Evolutionary conservation across 352 stramenopile species (phyloP).

Genomic region (Pythium plurisporium): DNA sequence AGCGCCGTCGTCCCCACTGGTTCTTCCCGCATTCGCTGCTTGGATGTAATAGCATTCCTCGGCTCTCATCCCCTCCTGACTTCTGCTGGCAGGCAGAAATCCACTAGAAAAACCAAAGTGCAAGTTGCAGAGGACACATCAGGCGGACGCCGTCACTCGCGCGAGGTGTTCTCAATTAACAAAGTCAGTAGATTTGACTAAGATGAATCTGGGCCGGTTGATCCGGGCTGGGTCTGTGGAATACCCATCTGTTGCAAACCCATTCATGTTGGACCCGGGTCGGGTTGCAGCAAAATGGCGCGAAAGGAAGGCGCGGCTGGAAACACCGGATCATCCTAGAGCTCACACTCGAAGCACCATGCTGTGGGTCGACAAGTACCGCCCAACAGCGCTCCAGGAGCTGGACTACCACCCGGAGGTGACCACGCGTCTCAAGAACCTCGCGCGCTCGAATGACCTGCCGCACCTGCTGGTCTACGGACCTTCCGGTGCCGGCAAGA

Average conservation of each 20-base stretch:
- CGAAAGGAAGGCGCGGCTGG: not conserved
- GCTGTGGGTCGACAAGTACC: constrained; percentile 99
- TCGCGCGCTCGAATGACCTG: constrained; percentile 81
- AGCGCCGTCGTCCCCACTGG: too few species aligned
- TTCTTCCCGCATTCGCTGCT: too few species aligned
- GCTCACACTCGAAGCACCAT: constrained; percentile 43
- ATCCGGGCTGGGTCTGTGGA: too few species aligned
- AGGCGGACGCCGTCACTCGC: not conserved
- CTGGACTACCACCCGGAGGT: constrained; percentile 94
- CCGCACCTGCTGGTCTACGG: constrained; percentile 99
- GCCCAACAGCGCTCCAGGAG: constrained; percentile 87
- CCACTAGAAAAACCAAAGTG: not conserved
- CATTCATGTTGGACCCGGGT: not conserved
- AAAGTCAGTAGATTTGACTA: not conserved
- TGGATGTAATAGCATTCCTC: not conserved
- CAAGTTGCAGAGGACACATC: not conserved
- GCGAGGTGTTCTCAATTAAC: not conserved
- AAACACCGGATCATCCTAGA: not conserved
- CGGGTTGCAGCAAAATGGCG: not conserved
- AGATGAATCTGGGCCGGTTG: not conserved
- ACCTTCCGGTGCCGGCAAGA: constrained; percentile 97
- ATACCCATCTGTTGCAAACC: too few species aligned
- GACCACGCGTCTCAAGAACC: constrained; percentile 83
- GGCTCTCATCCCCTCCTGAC: not conserved
- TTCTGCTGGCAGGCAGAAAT: not conserved